These are phyloP conservation scores for Coix lacrymajobi DNA, from an alignment of 176 grass and related monocot genomes.

Conservation along the genomic window DNA sequence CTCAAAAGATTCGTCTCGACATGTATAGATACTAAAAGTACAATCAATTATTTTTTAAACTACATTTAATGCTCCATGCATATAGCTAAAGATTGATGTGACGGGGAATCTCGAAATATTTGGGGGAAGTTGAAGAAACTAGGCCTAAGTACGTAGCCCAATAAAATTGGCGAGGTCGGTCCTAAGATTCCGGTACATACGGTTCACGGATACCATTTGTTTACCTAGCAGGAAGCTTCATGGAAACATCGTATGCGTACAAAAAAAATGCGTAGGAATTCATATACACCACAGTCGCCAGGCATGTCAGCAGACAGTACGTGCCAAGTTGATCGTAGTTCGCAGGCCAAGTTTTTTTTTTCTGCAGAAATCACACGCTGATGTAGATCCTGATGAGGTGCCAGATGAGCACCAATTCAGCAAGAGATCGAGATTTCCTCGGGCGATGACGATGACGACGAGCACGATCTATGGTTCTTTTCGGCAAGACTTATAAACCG, in stretches of 20 bases:
- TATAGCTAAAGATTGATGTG: too few species aligned
- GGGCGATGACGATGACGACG: neutral
- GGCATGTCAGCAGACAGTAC: slow-evolving; percentile 18
- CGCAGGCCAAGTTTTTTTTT: neutral
- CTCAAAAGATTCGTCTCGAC: too few species aligned
- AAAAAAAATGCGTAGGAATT: neutral
- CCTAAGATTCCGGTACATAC: slow-evolving; percentile 42
- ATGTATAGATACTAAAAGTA: too few species aligned
- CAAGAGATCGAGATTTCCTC: neutral
- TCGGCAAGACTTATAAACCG: too few species aligned
- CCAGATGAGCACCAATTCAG: slow-evolving; percentile 22
- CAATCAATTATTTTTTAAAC: too few species aligned
- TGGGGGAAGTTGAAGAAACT: too few species aligned
- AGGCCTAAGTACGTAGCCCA: too few species aligned
- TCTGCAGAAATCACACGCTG: neutral
- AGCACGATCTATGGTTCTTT: too few species aligned
- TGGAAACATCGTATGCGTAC: slow-evolving; percentile 6
- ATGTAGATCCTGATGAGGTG: slow-evolving; percentile 13
- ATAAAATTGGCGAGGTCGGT: slow-evolving; percentile 25
- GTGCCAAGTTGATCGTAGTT: slow-evolving; percentile 33
- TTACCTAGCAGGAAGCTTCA: slow-evolving; percentile 32
- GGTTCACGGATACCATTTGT: slow-evolving; percentile 16
- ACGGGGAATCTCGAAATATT: too few species aligned
- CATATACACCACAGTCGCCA: neutral
- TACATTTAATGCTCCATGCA: too few species aligned